Evolutionary conservation across 306 rosid species (phyloP).

Genomic region (Sesbania bispinosa): DNA sequence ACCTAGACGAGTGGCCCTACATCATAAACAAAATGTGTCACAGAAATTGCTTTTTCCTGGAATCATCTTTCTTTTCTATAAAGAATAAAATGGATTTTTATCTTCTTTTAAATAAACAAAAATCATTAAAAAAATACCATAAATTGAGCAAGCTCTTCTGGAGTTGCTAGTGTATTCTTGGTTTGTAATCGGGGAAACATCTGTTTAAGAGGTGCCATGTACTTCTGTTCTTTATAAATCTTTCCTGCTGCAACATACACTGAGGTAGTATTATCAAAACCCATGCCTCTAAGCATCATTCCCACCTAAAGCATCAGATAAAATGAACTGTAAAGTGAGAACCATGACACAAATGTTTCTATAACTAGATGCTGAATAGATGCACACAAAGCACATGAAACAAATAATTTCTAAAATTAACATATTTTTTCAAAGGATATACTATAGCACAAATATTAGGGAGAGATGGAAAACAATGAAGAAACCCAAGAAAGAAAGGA

Average conservation of each 20-base stretch:
- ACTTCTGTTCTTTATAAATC: slow-evolving; percentile 78
- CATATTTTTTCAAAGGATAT: neutral
- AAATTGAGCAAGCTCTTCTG: slow-evolving; percentile 84
- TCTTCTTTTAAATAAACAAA: slow-evolving; percentile 6
- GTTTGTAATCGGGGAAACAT: slow-evolving; percentile 93
- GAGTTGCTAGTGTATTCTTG: slow-evolving; percentile 69
- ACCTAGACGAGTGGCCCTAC: slow-evolving; percentile 93
- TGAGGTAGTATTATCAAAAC: slow-evolving; percentile 81
- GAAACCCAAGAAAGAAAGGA: neutral
- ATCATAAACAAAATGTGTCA: slow-evolving; percentile 40
- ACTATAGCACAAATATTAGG: neutral
- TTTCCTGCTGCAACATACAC: slow-evolving; percentile 91
- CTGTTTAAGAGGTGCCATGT: slow-evolving; percentile 90
- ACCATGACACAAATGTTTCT: neutral
- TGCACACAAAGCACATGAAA: neutral
- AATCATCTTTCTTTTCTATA: slow-evolving; percentile 18
- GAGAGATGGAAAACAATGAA: neutral
- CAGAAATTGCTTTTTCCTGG: neutral
- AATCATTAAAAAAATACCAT: slow-evolving; percentile 48
- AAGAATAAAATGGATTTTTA: slow-evolving; percentile 22
- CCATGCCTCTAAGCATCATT: slow-evolving; percentile 98
- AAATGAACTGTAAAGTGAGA: slow-evolving; percentile 15
- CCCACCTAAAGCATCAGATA: slow-evolving; percentile 64
- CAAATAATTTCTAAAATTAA: neutral
- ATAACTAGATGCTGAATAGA: neutral